Base-by-base conservation (phyloP, 108 stramenopile genomes). In the Skeletonema grethae region DNA sequence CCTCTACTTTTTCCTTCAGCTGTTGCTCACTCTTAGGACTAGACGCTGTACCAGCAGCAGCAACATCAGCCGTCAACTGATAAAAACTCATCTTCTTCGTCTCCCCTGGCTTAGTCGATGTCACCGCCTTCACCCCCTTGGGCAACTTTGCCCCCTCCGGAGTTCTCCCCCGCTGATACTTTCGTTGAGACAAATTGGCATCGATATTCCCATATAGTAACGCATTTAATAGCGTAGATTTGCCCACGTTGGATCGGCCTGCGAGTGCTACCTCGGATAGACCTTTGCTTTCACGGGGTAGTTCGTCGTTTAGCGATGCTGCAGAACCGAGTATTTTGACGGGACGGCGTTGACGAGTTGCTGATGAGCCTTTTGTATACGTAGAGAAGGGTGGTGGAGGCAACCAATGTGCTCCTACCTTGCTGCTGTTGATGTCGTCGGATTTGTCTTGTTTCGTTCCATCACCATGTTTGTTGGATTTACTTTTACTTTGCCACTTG, bases 201-300 rank as follows among this genome's bases (percentile, higher is more conserved):
- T 82, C 69, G 13, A 57, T 57, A 46, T 86, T 87, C 31, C 86
- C 84, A 63, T 94, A 90, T 55, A 94, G 74, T 38, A 94, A 61
- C 7, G 87, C 86, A 79, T 94, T 94, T 30, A 94, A 62, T 1
- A 94, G 64, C 2, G 93, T 90, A 0, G 82, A 83, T 64, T 94
- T 94, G 24, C 93, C 93, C 6, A 91, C 90, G 67, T 94, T 94
- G 65, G 88, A 89, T 79, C 93, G 67, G 53, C 93, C 93, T 15
- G 83, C 84, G 10, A 94, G 58, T 22, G 90, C 93, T 13, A 88
- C 81, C 79, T 87, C 87, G 16, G 87, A 56, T 13, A 85, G 50
- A 25, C 64, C 61, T 31, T 66, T 72, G 22, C 67, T 78, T 36
- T 67, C 69, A 22, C 35, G 68, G 15, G 87, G 87, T n/a, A 88